Evolutionary conservation across 2,329 filamentous ascomycete genomes (phyloP).

Genomic region (Claviceps arundinis): DNA sequence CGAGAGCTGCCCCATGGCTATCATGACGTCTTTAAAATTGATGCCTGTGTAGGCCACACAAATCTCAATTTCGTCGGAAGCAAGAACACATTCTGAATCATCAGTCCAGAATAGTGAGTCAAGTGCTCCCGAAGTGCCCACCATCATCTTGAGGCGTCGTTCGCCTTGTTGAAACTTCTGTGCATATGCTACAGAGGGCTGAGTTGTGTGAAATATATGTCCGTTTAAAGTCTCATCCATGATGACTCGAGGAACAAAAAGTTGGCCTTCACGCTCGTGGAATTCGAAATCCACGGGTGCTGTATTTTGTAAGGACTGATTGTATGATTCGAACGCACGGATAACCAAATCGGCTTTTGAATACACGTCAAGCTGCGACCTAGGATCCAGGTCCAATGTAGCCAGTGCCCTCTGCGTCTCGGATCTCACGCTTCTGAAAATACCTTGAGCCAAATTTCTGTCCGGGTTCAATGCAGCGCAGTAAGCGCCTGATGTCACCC

Average conservation of each 20-base stretch:
- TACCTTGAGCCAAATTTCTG: conserved; percentile 30
- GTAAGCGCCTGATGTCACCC: conserved; percentile 28
- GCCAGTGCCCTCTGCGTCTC: conserved; percentile 31
- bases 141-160: conserved; percentile 23
- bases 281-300: conserved; percentile 17
- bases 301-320: background rate
- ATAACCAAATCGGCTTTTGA: conserved; percentile 21
- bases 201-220: conserved; percentile 14
- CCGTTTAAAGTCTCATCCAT: conserved; percentile 10
- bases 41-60: conserved; percentile 29
- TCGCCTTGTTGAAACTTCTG: conserved; percentile 24
- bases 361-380: conserved; percentile 3
- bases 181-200: conserved; percentile 14
- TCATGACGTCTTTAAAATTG: conserved; percentile 25
- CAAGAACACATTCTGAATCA: conserved; percentile 14
- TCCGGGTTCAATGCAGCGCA: conserved; percentile 21
- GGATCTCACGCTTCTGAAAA: conserved; percentile 32
- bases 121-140: conserved; percentile 24
- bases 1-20: conserved; percentile 11
- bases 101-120: conserved; percentile 29
- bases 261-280: conserved; percentile 14
- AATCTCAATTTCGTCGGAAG: conserved; percentile 26
- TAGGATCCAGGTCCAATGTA: conserved; percentile 31
- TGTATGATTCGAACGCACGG: conserved; percentile 8
- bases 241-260: conserved; percentile 17